Evolutionary conservation across 2,329 filamentous ascomycete genomes (phyloP).

Genomic region (Hirsutella minnesotensis): DNA sequence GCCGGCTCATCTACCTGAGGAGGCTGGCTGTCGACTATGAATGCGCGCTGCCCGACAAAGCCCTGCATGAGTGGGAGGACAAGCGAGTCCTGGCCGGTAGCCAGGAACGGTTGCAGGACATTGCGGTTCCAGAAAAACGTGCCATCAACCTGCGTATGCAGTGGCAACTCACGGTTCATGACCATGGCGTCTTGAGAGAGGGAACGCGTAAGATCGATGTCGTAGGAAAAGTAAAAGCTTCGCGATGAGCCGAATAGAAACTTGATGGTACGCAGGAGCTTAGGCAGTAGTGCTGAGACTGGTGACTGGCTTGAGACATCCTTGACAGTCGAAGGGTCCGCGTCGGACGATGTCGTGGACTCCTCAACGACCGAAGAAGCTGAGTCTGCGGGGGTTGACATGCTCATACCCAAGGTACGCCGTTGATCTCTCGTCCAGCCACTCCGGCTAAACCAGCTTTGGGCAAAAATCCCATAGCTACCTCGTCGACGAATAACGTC

Average conservation of each 20-base stretch:
- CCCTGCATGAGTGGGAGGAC: constrained; percentile 82
- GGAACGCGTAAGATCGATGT: constrained; percentile 76
- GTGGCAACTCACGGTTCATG: constrained; percentile 28
- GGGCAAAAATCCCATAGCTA: constrained; percentile 78
- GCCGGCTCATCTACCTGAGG: constrained; percentile 37
- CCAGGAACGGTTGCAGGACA: constrained; percentile 61
- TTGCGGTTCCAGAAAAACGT: constrained; percentile 87
- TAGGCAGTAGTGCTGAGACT: constrained; percentile 54
- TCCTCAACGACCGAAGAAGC: constrained; percentile 9
- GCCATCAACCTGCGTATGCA: constrained; percentile 63
- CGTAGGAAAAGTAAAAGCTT: constrained; percentile 94
- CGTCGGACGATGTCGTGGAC: constrained; percentile 7
- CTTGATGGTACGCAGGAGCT: constrained; percentile 71
- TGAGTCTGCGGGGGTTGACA: constrained; percentile 12
- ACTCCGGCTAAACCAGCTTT: constrained; percentile 80
- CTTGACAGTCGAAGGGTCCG: constrained; percentile 28
- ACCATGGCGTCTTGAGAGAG: constrained; percentile 22
- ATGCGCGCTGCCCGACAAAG: constrained; percentile 78
- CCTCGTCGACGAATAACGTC: constrained; percentile 79
- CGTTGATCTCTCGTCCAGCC: constrained; percentile 68
- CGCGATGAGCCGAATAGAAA: constrained; percentile 70
- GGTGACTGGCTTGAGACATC: constrained; percentile 12
- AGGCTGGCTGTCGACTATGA: constrained; percentile 56
- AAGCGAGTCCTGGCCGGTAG: constrained; percentile 58
- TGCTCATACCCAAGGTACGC: constrained; percentile 56